A percentile compares a stretch with the other conserved stretches of the same genome.
Evolutionary conservation across 2,329 filamentous ascomycete genomes (phyloP).

Genomic region (Trichoderma lentiforme): DNA sequence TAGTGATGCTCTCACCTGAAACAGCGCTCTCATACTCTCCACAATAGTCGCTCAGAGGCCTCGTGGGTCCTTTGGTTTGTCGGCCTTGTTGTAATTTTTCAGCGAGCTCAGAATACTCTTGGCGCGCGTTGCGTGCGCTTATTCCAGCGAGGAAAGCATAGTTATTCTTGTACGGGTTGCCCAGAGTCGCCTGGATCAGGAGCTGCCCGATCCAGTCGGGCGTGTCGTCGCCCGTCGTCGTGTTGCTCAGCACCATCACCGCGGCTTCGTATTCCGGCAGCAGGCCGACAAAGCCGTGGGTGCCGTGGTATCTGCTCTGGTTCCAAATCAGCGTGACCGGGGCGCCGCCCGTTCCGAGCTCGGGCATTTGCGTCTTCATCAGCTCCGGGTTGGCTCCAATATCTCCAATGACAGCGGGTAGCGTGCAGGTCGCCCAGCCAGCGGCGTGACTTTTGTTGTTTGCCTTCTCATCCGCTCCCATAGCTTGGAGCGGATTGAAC

Average conservation of each 20-base stretch:
- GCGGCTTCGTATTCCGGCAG: conserved; percentile 19
- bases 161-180: not conserved
- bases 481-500: not conserved
- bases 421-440: not conserved
- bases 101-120: not conserved
- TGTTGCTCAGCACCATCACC: conserved; percentile 19
- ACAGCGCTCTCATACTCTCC: not conserved
- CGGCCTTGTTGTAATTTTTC: not conserved
- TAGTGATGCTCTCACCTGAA: not conserved
- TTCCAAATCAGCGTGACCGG: not conserved
- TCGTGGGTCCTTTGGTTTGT: not conserved
- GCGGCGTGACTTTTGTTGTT: not conserved
- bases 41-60: not conserved
- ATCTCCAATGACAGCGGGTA: not conserved
- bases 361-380: not conserved
- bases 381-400: not conserved
- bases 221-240: conserved; percentile 15
- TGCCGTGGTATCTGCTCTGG: not conserved
- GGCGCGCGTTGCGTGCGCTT: not conserved
- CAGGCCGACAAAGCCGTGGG: conserved; percentile 9
- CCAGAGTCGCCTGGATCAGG: conserved; percentile 9
- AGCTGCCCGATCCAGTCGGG: conserved; percentile 20
- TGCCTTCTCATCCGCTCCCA: not conserved
- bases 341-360: not conserved
- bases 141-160: not conserved